Evolutionary conservation across 495 filamentous ascomycete species (phyloP).

Genomic region (Penicillium maclennaniae): DNA sequence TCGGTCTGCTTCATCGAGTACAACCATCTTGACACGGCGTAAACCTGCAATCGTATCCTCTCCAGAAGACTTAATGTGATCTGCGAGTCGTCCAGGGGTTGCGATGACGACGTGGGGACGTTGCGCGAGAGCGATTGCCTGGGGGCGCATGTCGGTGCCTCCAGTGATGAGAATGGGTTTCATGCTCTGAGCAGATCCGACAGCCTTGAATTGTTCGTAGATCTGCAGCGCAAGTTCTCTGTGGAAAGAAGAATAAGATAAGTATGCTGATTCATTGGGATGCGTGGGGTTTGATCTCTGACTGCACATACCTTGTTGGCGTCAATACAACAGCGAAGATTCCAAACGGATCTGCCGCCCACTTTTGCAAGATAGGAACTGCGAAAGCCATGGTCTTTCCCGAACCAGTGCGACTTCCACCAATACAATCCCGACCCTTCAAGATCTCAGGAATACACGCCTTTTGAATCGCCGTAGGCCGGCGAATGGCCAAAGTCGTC

Average conservation of each 20-base stretch:
- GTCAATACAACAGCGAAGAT: conserved; percentile 89
- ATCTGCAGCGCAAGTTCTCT: conserved; percentile 95
- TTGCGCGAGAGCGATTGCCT: conserved; percentile 75
- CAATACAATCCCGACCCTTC: conserved; percentile 87
- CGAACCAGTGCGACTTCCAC: conserved; percentile 91
- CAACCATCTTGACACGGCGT: conserved; percentile 72
- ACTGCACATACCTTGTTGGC: conserved; percentile 63
- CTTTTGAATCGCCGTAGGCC: conserved; percentile 88
- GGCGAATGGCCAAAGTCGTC: conserved; percentile 78
- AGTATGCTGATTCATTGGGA: background rate
- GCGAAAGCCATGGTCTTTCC: conserved; percentile 98
- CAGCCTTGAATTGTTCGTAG: conserved; percentile 89
- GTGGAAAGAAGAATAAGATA: background rate
- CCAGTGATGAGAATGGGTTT: conserved; percentile 86
- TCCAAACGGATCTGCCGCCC: conserved; percentile 86
- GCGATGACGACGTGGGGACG: conserved; percentile 91
- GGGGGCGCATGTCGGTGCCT: conserved; percentile 84
- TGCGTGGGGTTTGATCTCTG: background rate
- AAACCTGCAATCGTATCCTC: conserved; percentile 83
- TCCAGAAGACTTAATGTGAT: conserved; percentile 87
- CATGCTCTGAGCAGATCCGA: conserved; percentile 78
- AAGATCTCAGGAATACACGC: conserved; percentile 88
- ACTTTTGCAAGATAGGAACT: conserved; percentile 87
- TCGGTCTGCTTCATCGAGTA: conserved; percentile 95
- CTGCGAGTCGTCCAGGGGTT: conserved; percentile 88